Percentiles rank a stretch among this genome's conserved stretches.
Conservation (phyloP, 345 rosid genomes). For the Aurinia saxatilis region DNA sequence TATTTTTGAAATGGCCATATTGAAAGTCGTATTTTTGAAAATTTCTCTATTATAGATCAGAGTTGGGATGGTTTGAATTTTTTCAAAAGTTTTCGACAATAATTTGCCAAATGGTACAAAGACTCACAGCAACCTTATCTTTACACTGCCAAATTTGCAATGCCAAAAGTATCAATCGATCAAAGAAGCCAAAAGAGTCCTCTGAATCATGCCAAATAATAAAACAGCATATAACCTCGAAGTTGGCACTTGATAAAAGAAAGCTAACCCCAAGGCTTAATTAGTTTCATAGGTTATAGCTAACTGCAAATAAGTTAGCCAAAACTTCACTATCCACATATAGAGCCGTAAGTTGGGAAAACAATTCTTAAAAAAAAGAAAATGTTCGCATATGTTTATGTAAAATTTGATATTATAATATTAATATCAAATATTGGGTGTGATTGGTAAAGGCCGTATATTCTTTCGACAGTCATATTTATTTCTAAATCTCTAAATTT, state of each 20-base stretch:
- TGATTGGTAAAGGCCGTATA: no score
- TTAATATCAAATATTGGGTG: no score
- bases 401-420: not conserved
- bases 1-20: no score
- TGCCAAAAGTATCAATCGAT: not conserved
- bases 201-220: conserved; percentile 20
- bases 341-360: no score
- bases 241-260: conserved; percentile 12
- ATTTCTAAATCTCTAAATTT: no score
- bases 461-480: no score
- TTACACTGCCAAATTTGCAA: not conserved
- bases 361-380: no score
- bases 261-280: not conserved
- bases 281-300: not conserved
- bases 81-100: not conserved
- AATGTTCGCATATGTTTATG: not conserved
- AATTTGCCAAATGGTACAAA: not conserved
- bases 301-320: not conserved
- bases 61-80: not conserved
- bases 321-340: not conserved
- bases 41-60: no score
- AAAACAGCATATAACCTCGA: conserved; percentile 8
- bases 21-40: no score
- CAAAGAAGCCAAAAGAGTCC: conserved; percentile 15
- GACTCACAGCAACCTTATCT: conserved; percentile 20